These are phyloP conservation scores for Tolypocladium tropicale DNA, from an alignment of 2,329 filamentous ascomycete genomes.

Conservation along the genomic window DNA sequence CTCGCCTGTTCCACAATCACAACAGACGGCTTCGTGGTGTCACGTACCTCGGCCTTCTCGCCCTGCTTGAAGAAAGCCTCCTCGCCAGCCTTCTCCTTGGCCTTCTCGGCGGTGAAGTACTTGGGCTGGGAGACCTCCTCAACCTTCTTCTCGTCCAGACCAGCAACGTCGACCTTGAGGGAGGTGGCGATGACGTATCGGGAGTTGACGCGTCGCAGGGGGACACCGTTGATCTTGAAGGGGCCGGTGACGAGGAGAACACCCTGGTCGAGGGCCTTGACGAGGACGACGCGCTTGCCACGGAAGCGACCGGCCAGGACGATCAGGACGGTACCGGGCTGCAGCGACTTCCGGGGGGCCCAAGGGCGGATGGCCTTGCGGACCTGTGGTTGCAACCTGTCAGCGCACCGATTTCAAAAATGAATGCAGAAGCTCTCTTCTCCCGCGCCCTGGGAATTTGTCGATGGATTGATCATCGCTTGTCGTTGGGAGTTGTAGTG, in stretches of 20 bases:
- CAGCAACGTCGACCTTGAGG: conserved; percentile 72
- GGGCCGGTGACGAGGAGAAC: conserved; percentile 98
- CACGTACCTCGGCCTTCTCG: conserved; percentile 88
- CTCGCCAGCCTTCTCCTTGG: conserved; percentile 90
- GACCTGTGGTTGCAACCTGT: conserved; percentile 48
- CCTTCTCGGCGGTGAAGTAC: conserved; percentile 97
- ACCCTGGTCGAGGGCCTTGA: conserved; percentile 95
- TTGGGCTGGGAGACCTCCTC: conserved; percentile 63
- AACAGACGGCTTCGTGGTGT: not conserved
- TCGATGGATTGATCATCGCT: not conserved
- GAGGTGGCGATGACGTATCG: conserved; percentile 90
- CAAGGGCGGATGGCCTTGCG: conserved; percentile 89
- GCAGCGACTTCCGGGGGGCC: conserved; percentile 78
- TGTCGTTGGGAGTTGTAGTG: not conserved
- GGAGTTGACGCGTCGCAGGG: conserved; percentile 87
- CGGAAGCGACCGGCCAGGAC: conserved; percentile 99
- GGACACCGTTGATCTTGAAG: conserved; percentile 99
- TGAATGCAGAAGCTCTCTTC: not conserved
- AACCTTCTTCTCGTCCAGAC: conserved; percentile 85
- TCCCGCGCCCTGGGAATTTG: not conserved
- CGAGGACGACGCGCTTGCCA: conserved; percentile 98
- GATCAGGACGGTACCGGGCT: conserved; percentile 94
- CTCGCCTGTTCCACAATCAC: not conserved
- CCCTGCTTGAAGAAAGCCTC: conserved; percentile 99
- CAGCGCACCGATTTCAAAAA: conserved; percentile 10